Evolutionary conservation across 192 early-diverging fungal species (phyloP), one percentile per base, ranked within the genome.

Genomic region (Jimgerdemannia flammicorona): DNA sequence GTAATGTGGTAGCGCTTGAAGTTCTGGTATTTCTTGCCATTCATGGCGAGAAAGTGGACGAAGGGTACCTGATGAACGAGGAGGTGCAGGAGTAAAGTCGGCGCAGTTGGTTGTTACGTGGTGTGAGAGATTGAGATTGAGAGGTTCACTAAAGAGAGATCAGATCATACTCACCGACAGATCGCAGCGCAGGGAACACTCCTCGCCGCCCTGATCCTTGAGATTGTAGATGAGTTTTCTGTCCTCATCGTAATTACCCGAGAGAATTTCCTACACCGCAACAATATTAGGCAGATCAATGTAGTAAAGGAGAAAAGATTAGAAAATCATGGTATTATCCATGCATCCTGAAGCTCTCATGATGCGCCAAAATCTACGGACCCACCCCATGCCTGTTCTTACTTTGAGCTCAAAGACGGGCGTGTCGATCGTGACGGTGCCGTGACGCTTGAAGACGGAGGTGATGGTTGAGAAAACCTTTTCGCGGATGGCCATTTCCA

Each of bases 211-310:
- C 78, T 99, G 98, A 81, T 99, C 97, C 76, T 93, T 87, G 43
- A 99, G 84, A 82, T 99, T 96, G 77, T 98, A 99, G 73, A 99
- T 99, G 74, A 99, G 87, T 82, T 99, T 99, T 80, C 92, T 93
- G 85, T 99, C 98, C 84, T 99, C 98, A 29, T 97, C 96, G 74
- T 99, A 99, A 78, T 99, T 99, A 72, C 96, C 97, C 18, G 92
- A 80, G 6, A 99, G 88, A 72, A 99, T 97, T 77, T 99, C 98
- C 81, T 77, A 71, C 29, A 29, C 29, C 29, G 29, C 29, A 1
- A 29, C 29, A 29, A 29, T 1, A 1, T 29, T 29, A 29, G n/a
- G n/a, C n/a, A n/a, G n/a, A n/a, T n/a, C n/a, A n/a, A n/a, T n/a
- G 29, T 29, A 29, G 29, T 0, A 29, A 29, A 29, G 29, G 29